A percentile compares a stretch with the other conserved stretches of the same genome.
These are phyloP conservation scores for Hypoxylon sp. DNA, from an alignment of 2,329 filamentous ascomycete species.

Conservation along the genomic window DNA sequence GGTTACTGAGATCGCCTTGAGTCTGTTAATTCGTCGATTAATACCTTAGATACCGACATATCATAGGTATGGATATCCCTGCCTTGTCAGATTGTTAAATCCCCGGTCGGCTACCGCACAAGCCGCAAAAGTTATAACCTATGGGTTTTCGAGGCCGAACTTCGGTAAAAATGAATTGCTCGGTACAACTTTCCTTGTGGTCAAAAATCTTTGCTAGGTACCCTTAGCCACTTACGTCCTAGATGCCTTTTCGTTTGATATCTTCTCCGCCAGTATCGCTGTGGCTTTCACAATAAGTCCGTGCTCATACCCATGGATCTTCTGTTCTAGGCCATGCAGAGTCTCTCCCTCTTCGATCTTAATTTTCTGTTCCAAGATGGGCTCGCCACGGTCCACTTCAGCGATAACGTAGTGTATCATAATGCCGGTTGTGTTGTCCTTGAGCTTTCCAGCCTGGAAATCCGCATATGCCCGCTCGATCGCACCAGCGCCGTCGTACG, in stretches of 20 bases:
- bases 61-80: too few relatives aligned
- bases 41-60: too few relatives aligned
- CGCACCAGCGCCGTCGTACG: conserved; percentile 74
- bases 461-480: conserved; percentile 74
- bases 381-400: conserved; percentile 74
- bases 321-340: conserved; percentile 66
- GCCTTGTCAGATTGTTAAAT: too few relatives aligned
- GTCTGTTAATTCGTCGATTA: too few relatives aligned
- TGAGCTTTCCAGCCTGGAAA: conserved; percentile 63
- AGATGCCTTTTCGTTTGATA: conserved; percentile 34
- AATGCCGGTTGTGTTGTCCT: conserved; percentile 72
- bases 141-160: too few relatives aligned
- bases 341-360: conserved; percentile 63
- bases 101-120: too few relatives aligned
- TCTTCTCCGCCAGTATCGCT: conserved; percentile 42
- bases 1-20: too few relatives aligned
- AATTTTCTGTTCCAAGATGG: conserved; percentile 70
- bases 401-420: conserved; percentile 78
- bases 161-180: conserved; percentile 1
- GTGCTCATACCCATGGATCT: conserved; percentile 74
- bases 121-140: too few relatives aligned
- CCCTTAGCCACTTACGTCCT: conserved; percentile 17
- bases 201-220: not conserved
- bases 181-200: conserved; percentile 1
- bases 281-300: conserved; percentile 73